phyloP scores from a whole-genome alignment of 352 stramenopile species.

The Ophiocytium majus region DNA sequence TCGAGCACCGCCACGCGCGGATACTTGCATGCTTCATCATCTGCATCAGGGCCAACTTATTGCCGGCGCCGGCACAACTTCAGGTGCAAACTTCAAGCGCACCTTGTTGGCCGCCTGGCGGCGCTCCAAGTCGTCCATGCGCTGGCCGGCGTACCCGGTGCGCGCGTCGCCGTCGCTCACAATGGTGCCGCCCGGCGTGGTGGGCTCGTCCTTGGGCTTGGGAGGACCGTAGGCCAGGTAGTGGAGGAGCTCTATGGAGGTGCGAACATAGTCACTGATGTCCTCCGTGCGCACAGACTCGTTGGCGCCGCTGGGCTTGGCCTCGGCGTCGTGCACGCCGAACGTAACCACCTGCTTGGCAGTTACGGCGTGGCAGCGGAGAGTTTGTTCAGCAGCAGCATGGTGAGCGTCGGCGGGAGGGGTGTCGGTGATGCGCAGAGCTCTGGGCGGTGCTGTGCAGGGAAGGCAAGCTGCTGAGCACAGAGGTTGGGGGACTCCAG shows the following conservation, averaged over 20 bases:
- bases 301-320: conserved; percentile 11
- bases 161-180: not conserved
- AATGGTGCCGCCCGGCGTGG: not conserved
- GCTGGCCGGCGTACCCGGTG: not conserved
- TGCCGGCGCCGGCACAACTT: too few relatives aligned
- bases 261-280: conserved; percentile 31
- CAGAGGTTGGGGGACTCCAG: too few relatives aligned
- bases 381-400: too few relatives aligned
- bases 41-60: too few relatives aligned
- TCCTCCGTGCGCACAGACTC: conserved; percentile 31
- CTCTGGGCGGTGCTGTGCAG: too few relatives aligned
- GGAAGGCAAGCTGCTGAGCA: too few relatives aligned
- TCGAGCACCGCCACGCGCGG: too few relatives aligned
- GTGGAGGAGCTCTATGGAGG: conserved; percentile 27
- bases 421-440: not conserved
- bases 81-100: too few relatives aligned
- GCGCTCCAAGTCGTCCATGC: conserved; percentile 31
- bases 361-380: not conserved
- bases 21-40: too few relatives aligned
- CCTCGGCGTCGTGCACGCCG: conserved; percentile 28
- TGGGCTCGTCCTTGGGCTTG: not conserved
- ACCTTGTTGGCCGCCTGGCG: conserved; percentile 26
- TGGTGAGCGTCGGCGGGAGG: not conserved
- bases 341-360: conserved; percentile 9
- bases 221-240: conserved; percentile 2